Conservation (phyloP, 2,329 filamentous ascomycete genomes). For the Ceratocystis diversiconidia region DNA sequence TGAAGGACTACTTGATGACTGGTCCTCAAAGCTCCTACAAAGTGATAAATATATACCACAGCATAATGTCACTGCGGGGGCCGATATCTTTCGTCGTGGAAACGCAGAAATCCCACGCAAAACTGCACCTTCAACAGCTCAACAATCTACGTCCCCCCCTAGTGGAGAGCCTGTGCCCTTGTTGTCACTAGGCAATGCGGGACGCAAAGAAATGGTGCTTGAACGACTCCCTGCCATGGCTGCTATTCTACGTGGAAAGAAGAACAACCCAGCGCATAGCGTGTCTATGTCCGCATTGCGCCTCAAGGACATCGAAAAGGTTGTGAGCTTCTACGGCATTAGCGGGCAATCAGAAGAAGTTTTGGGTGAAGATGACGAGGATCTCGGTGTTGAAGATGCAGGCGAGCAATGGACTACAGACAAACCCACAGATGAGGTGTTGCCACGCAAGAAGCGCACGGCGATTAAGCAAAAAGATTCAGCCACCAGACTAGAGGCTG, state of each 20-base stretch:
- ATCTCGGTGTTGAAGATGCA: constrained; percentile 19
- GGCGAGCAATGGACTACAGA: constrained; percentile 44
- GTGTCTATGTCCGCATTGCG: constrained; percentile 22
- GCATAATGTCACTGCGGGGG: constrained; percentile 31
- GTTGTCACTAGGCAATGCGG: constrained; percentile 48
- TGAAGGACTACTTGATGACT: constrained; percentile 55
- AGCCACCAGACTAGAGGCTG: constrained; percentile 25
- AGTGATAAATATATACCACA: constrained; percentile 32
- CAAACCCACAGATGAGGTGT: constrained; percentile 40
- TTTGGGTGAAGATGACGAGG: constrained; percentile 29
- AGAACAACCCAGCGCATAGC: constrained; percentile 21
- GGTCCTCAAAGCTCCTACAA: constrained; percentile 47
- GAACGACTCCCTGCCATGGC: constrained; percentile 79
- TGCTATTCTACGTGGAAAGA: constrained; percentile 41
- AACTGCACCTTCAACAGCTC: constrained; percentile 20
- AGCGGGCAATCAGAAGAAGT: constrained; percentile 23
- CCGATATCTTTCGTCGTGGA: constrained; percentile 36
- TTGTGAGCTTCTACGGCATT: constrained; percentile 52
- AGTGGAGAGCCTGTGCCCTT: constrained; percentile 27
- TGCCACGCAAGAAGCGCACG: constrained; percentile 34
- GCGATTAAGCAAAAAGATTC: constrained; percentile 26
- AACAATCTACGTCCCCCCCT: constrained; percentile 17
- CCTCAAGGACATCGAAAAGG: constrained; percentile 49
- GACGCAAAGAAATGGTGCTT: constrained; percentile 60
- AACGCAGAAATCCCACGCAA: constrained; percentile 20